Base-by-base conservation (phyloP, 257 asterid genomes). In the Sherardia arvensis region DNA sequence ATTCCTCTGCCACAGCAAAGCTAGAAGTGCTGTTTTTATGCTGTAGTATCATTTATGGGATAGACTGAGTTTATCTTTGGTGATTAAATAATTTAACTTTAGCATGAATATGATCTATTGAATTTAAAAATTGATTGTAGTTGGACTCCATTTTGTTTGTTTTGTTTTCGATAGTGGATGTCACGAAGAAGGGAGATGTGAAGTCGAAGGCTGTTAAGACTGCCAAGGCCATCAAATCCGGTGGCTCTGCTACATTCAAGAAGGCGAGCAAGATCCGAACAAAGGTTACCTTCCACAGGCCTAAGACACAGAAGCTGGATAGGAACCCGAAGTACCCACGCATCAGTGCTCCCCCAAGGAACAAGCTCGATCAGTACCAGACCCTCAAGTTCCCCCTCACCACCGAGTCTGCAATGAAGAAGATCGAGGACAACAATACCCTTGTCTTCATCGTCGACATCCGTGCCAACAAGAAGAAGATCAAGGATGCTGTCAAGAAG, bases 381-480 rank as follows among this genome's bases (percentile, higher is more conserved):
- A 71, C 71, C 53, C 68, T 75, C n/a, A 75, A 75, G 29, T 75
- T 67, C 67, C 80, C 80, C 7, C 71, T 76, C 60, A 76, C 80
- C 18, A 76, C 80, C 7, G 80, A 76, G 63, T 76, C 80, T 15
- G 80, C 80, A 30, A 76, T 76, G 80, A 76, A 76, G 62, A 76
- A 76, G 48, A 76, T 76, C 59, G 80, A 76, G 64, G 80, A 76
- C 62, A 76, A 76, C 69, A 76, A 76, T 10, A 76, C 80, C 47
- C 66, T 76, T 54, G 80, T 76, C 9, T 76, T 76, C 62, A 76
- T 76, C 40, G 80, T 76, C 28, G 76, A 75, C 54, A 67, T 75
- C 29, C 80, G 76, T 29, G 80, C 80, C 28, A 73, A 75, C 20
- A 75, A 75, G 66, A 75, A 71, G 73, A 75, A 76, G 66, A 71